Percentiles rank a stretch among this genome's conserved stretches.
Conservation (phyloP, 306 rosid genomes). For the Cicer yamashitae region DNA sequence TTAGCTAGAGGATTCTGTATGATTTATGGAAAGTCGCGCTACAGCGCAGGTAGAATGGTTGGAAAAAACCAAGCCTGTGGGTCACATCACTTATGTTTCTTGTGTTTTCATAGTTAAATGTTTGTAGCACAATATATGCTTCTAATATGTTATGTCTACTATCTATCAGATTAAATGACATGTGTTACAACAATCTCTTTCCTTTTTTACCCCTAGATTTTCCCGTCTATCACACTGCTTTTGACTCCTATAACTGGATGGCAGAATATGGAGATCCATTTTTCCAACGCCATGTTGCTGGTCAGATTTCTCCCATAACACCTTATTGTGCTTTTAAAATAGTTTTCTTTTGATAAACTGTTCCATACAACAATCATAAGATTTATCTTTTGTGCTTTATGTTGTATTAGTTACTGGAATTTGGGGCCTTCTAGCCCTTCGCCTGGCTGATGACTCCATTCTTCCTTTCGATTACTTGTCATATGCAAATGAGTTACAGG, state of each 20-base stretch:
- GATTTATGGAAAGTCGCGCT: slow-evolving; percentile 11
- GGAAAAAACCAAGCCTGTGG: not conserved
- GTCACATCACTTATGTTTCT: not conserved
- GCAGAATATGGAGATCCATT: slow-evolving; percentile 81
- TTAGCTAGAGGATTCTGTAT: slow-evolving; percentile 13
- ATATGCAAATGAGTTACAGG: slow-evolving; percentile 85
- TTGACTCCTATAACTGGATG: slow-evolving; percentile 94
- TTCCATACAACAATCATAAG: slow-evolving; percentile 6
- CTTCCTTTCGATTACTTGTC: slow-evolving; percentile 75
- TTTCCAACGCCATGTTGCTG: slow-evolving; percentile 86
- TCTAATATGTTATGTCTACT: not conserved
- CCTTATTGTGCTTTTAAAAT: not conserved
- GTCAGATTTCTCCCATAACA: slow-evolving; percentile 51
- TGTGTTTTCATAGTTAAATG: not conserved
- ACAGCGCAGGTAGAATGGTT: slow-evolving; percentile 20
- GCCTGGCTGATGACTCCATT: slow-evolving; percentile 74
- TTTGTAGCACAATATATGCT: too few relatives aligned
- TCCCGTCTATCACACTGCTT: slow-evolving; percentile 95
- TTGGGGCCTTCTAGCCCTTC: slow-evolving; percentile 95
- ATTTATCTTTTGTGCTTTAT: slow-evolving; percentile 31
- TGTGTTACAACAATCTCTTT: slow-evolving; percentile 29
- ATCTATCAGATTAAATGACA: not conserved
- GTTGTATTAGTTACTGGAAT: slow-evolving; percentile 72
- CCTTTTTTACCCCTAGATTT: slow-evolving; percentile 59
- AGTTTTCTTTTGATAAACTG: slow-evolving; percentile 12